A percentile compares a stretch with the other conserved stretches of the same genome.
phyloP scores from a whole-genome alignment of 345 rosid species.

The Moringa oleifera region DNA sequence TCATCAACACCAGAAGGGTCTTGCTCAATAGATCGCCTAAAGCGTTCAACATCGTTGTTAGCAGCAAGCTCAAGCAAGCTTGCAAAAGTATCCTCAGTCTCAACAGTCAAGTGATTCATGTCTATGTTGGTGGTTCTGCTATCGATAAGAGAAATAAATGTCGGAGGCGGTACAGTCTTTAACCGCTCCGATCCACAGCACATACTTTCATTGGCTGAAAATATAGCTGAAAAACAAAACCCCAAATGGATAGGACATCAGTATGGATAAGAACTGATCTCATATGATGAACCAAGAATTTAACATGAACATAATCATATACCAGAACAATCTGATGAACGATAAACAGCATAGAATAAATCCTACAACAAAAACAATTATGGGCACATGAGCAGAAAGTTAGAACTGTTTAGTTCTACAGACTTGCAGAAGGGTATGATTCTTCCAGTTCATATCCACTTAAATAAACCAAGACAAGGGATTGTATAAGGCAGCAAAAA shows the following conservation, averaged over 20 bases:
- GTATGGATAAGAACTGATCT: slow-evolving; percentile 6
- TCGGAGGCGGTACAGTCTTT: slow-evolving; percentile 23
- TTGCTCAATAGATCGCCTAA: slow-evolving; percentile 45
- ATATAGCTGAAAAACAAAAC: slow-evolving; percentile 22
- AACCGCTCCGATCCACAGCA: slow-evolving; percentile 46
- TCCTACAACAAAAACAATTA: neutral
- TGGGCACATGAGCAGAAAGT: neutral
- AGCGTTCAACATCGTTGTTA: slow-evolving; percentile 66
- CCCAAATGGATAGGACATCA: slow-evolving; percentile 16
- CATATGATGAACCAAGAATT: neutral
- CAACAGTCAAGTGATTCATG: slow-evolving; percentile 76
- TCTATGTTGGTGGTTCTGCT: slow-evolving; percentile 23
- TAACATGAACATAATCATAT: neutral
- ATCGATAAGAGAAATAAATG: slow-evolving; percentile 30
- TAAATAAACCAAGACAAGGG: neutral
- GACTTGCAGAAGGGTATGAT: neutral
- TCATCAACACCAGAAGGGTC: slow-evolving; percentile 69
- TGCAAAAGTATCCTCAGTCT: slow-evolving; percentile 77
- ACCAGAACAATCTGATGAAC: slow-evolving; percentile 6
- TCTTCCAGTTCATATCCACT: neutral
- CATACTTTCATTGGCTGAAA: slow-evolving; percentile 45
- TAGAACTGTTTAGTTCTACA: neutral
- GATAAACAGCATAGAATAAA: neutral
- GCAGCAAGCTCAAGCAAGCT: slow-evolving; percentile 96
- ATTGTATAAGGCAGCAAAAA: neutral